Evolutionary conservation across 2,329 filamentous ascomycete species (phyloP), one percentile per base, ranked within the genome.

Genomic region (Nectriaceae sp.): DNA sequence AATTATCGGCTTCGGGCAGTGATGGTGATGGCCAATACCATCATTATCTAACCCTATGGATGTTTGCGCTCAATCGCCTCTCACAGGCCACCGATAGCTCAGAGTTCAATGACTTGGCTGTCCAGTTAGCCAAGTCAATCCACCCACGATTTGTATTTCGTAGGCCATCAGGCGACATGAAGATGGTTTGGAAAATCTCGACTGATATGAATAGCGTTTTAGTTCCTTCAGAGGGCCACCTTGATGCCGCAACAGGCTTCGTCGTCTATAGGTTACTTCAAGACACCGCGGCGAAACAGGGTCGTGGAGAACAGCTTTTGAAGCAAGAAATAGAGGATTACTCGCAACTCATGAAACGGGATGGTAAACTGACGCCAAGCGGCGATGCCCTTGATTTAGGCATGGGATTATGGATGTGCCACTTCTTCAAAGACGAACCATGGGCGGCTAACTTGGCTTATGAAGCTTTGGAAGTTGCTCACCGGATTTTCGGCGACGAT

Each of bases 11-110:
- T 11, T 46, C 52, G 1, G 80, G 80, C 0, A 59, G 67, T 1
- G 79, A 84, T 44, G 70, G 74, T 6, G 81, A 84, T 60, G 80
- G 81, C 3, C 81, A 84, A 60, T 84, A 84, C 50, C 79, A 83
- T 54, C 81, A 84, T 56, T 84, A 84, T 53, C 67, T 84, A 18
- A 83, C 79, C 1, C 59, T 83, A 4, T 85, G 81, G 81, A 83
- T 84, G 79, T 83, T 83, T 59, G 79, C 80, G 2, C 69, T 84
- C 4, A 82, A 81, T 57, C 70, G 81, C 2, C 66, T 82, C 35
- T 70, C 76, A 0, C 51, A 75, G 29, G 79, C 77, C 3, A 72
- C 74, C 1, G 67, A 67, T 0, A 72, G 82, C 19, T 55, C 61
- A 10, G 56, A 50, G 6, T 83, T 75, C 52, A 83, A 82, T 52